Conservation (phyloP, 345 rosid genomes). For the Melaleuca quinquenervia region DNA sequence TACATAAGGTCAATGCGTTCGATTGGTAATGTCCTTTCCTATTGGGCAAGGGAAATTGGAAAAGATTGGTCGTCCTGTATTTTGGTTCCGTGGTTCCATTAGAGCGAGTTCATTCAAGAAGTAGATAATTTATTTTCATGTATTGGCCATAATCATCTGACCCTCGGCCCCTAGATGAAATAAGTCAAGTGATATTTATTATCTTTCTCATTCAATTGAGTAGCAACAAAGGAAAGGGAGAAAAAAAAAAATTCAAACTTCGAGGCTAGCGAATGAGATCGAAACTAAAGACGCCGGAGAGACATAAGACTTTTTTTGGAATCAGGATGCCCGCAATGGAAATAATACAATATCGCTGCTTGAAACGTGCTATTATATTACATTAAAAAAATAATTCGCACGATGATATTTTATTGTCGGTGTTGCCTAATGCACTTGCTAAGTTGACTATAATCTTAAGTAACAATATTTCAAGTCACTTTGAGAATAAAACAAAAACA, state of each 20-base stretch:
- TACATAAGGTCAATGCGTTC: neutral
- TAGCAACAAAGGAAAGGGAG: neutral
- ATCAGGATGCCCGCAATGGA: neutral
- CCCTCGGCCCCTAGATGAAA: neutral
- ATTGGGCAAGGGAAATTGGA: neutral
- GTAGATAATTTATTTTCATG: neutral
- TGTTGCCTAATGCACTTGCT: neutral
- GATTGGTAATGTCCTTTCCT: neutral
- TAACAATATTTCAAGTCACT: neutral
- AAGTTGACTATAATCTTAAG: neutral
- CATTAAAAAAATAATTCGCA: neutral
- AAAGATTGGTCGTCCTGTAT: neutral
- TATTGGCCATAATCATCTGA: neutral
- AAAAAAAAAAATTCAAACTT: too few relatives aligned
- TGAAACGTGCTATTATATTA: neutral
- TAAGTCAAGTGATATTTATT: neutral
- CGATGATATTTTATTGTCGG: neutral
- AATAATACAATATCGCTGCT: too few relatives aligned
- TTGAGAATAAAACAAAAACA: neutral
- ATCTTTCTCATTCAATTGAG: neutral
- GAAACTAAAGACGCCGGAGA: too few relatives aligned
- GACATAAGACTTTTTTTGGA: too few relatives aligned
- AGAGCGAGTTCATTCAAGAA: neutral
- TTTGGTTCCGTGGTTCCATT: neutral
- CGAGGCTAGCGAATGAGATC: too few relatives aligned